Evolutionary conservation across 805 yeast species (phyloP), one percentile per base, ranked within the genome.

Genomic region (Priceomyces fermenticarens): DNA sequence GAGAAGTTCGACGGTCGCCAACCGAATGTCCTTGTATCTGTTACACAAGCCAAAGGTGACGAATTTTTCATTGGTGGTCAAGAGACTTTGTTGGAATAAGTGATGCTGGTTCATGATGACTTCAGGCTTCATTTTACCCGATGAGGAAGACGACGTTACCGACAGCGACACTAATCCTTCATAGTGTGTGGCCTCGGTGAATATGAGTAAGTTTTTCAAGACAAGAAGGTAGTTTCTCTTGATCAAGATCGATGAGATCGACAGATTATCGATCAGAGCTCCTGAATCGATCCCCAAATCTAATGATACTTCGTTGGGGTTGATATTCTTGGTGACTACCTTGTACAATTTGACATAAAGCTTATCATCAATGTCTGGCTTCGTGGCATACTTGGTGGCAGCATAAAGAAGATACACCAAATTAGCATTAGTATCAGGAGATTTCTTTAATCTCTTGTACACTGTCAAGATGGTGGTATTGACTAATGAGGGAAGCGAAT

Each of bases 61-160:
- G 1, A 49, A 36, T 31, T 65, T 67, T 30, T 65, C 71, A 43
- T 65, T 53, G 1, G 61, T 36, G 3, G 50, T 26, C 32, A 70
- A 53, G 9, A 70, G 39, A 17, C 47, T 45, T 11, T 39, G 38
- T 50, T 70, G 75, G 46, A 56, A 67, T 40, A 54, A 65, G 43
- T 67, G 60, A 43, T 70, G 75, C 38, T 59, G 70, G 6, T 53
- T 35, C 73, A 69, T 67, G 30, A 70, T 55, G 2, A 64, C 49
- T 41, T 70, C 75, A 0, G 75, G 74, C 37, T 67, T 67, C 60
- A 66, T 43, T 46, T 67, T 70, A 3, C 72, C 58, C 5, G 70
- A 66, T 1, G 69, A 58, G 0, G 66, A 53, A 3, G 66, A 47
- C 5, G 57, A 46, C 1, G 72, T 62, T 1, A 70, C 53, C 2